Evolutionary conservation across 768 basidiomycete genomes (phyloP).

Genomic region (Chalciporus pseudorubinellus): DNA sequence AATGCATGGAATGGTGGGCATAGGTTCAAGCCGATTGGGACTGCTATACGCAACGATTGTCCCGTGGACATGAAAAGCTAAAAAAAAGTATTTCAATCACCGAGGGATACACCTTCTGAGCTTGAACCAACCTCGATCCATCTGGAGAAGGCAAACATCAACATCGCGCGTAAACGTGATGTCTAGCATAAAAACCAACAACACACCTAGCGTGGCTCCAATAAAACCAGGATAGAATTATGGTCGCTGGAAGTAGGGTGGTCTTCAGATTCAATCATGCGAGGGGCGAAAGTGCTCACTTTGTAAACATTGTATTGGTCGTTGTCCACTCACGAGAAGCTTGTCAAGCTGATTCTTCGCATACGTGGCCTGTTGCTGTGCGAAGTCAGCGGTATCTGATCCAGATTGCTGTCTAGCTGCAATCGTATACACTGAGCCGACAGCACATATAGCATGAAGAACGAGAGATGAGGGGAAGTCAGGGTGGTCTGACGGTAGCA

Average conservation of each 20-base stretch:
- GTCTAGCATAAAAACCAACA: not conserved
- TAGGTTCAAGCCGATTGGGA: slow-evolving; percentile 70
- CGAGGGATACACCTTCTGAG: not conserved
- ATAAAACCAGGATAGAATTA: slow-evolving; percentile 70
- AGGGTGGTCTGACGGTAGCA: slow-evolving; percentile 62
- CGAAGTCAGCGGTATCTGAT: slow-evolving; percentile 40
- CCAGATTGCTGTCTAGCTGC: slow-evolving; percentile 34
- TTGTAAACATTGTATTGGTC: slow-evolving; percentile 61
- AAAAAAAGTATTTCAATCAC: slow-evolving; percentile 3
- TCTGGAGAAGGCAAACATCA: slow-evolving; percentile 34
- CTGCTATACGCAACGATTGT: slow-evolving; percentile 52
- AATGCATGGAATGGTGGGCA: slow-evolving; percentile 66
- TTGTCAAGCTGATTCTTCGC: slow-evolving; percentile 51
- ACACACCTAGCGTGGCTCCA: slow-evolving; percentile 68
- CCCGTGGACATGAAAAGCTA: slow-evolving; percentile 63
- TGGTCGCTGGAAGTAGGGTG: slow-evolving; percentile 42
- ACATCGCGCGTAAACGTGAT: not conserved
- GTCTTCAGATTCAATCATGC: not conserved
- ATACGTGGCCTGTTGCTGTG: slow-evolving; percentile 58
- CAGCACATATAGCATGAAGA: slow-evolving; percentile 85
- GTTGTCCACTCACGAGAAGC: slow-evolving; percentile 48
- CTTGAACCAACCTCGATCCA: slow-evolving; percentile 62
- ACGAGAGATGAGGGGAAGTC: slow-evolving; percentile 71
- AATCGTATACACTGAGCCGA: slow-evolving; percentile 73
- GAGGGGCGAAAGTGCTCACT: slow-evolving; percentile 34